Evolutionary conservation across 768 basidiomycete species (phyloP).

Genomic region (Xerocomus potaroensis): DNA sequence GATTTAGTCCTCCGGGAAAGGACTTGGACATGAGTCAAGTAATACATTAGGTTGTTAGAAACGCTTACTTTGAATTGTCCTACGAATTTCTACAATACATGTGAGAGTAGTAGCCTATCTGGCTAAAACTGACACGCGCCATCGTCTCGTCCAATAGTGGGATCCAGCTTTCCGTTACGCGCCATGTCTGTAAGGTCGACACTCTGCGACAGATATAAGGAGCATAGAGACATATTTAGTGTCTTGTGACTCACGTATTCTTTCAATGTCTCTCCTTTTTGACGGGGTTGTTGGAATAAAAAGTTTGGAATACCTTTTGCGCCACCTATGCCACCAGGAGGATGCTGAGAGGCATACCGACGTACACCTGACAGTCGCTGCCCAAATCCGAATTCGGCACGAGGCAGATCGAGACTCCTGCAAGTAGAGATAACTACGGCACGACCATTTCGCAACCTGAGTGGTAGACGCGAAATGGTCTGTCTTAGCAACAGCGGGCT

Average conservation of each 20-base stretch:
- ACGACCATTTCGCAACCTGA: slow-evolving; percentile 20
- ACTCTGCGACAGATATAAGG: slow-evolving; percentile 43
- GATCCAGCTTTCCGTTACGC: slow-evolving; percentile 80
- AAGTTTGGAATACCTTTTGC: slow-evolving; percentile 51
- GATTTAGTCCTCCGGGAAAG: slow-evolving; percentile 87
- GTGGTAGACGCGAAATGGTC: slow-evolving; percentile 10
- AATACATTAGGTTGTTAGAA: not conserved
- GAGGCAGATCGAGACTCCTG: not conserved
- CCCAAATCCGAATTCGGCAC: not conserved
- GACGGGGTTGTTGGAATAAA: slow-evolving; percentile 51
- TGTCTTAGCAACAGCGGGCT: slow-evolving; percentile 1
- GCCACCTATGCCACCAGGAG: slow-evolving; percentile 35
- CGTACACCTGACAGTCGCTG: slow-evolving; percentile 18
- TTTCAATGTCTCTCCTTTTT: slow-evolving; percentile 83
- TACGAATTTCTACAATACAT: slow-evolving; percentile 60
- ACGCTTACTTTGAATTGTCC: slow-evolving; percentile 82
- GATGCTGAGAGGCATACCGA: slow-evolving; percentile 47
- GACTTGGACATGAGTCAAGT: slow-evolving; percentile 39
- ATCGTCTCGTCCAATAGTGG: slow-evolving; percentile 86
- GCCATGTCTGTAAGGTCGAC: slow-evolving; percentile 84
- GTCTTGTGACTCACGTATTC: slow-evolving; percentile 56
- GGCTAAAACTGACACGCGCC: slow-evolving; percentile 34
- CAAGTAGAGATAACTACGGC: slow-evolving; percentile 5
- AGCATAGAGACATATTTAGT: not conserved
- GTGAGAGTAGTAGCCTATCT: not conserved